Evolutionary conservation across 306 rosid species (phyloP).

Genomic region (Trifolium subterraneum): DNA sequence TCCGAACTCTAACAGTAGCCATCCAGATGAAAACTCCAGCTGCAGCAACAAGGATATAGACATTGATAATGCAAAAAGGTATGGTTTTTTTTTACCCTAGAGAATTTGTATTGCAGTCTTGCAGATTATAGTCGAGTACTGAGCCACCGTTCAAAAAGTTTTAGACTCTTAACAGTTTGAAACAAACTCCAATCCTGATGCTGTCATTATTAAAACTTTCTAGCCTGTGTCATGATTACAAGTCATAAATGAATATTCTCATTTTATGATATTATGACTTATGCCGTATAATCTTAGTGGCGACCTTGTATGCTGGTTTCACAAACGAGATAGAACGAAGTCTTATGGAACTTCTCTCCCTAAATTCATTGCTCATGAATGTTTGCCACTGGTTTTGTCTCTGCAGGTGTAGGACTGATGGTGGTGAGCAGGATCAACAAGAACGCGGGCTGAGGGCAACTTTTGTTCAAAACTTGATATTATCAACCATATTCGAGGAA

Average conservation of each 20-base stretch:
- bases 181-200: neutral
- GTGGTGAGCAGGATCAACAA: slow-evolving; percentile 55
- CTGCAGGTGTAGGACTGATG: slow-evolving; percentile 57
- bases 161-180: neutral
- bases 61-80: slow-evolving; percentile 59
- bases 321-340: slow-evolving; percentile 18
- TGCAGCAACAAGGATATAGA: slow-evolving; percentile 42
- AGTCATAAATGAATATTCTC: too few relatives aligned
- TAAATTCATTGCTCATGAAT: slow-evolving; percentile 11
- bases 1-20: slow-evolving; percentile 41
- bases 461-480: slow-evolving; percentile 68
- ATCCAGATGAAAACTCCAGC: slow-evolving; percentile 44
- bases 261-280: too few relatives aligned
- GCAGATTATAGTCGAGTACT: neutral
- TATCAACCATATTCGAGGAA: slow-evolving; percentile 68
- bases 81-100: slow-evolving; percentile 28
- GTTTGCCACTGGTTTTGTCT: slow-evolving; percentile 28
- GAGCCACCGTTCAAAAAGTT: neutral
- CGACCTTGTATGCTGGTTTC: slow-evolving; percentile 6
- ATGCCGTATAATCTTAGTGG: neutral
- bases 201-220: neutral
- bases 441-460: slow-evolving; percentile 67
- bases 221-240: too few relatives aligned
- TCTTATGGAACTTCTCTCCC: slow-evolving; percentile 1
- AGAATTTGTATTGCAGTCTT: neutral